Evolutionary conservation across 495 filamentous ascomycete genomes (phyloP).

Genomic region (Aspergillus diversus): DNA sequence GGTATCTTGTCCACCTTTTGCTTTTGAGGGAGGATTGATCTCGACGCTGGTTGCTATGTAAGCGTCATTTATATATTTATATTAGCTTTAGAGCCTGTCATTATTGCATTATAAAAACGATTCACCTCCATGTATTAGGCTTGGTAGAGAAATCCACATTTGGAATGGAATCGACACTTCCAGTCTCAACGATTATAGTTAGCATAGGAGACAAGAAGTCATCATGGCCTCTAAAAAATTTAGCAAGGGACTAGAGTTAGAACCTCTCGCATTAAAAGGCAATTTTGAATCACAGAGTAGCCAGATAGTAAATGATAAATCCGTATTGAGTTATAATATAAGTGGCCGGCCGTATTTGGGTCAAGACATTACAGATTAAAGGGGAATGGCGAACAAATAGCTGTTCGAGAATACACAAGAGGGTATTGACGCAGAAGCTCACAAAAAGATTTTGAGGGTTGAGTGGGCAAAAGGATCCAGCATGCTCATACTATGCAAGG

Average conservation of each 20-base stretch:
- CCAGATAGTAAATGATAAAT: not conserved
- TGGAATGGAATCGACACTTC: too few relatives aligned
- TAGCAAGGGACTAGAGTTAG: too few relatives aligned
- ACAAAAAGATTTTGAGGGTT: constrained; percentile 3
- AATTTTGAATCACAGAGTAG: not conserved
- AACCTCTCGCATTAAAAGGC: not conserved
- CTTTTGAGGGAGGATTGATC: constrained; percentile 28
- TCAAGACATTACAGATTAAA: constrained; percentile 34
- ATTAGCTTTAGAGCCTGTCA: too few relatives aligned
- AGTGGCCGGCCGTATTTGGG: constrained; percentile 14
- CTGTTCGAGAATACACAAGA: constrained; percentile 30
- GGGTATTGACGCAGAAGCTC: constrained; percentile 33
- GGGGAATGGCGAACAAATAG: constrained; percentile 14
- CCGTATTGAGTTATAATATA: not conserved
- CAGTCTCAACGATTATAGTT: too few relatives aligned
- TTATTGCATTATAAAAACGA: too few relatives aligned
- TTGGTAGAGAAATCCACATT: too few relatives aligned
- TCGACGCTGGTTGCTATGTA: not conserved
- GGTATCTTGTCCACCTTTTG: constrained; percentile 50
- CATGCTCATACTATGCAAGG: constrained; percentile 27
- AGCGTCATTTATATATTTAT: too few relatives aligned
- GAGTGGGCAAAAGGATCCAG: constrained; percentile 14
- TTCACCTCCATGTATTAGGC: too few relatives aligned
- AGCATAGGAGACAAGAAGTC: too few relatives aligned
- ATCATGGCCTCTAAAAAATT: too few relatives aligned